Conservation (phyloP, 2,329 filamentous ascomycete genomes). For the Alternaria longipes region DNA sequence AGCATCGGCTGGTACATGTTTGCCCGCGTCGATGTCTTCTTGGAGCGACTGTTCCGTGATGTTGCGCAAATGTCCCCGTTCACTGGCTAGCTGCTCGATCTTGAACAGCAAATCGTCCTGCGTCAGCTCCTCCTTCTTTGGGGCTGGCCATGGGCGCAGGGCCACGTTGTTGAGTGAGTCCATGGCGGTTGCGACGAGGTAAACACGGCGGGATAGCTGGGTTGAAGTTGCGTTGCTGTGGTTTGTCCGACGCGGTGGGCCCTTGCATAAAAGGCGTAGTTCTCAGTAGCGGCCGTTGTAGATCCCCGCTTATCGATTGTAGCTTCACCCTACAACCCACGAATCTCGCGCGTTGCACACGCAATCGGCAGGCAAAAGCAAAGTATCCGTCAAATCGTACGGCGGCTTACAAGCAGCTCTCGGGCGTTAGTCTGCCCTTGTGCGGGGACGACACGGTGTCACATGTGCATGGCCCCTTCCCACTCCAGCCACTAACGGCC, state of each 20-base stretch:
- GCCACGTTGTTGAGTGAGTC: constrained; percentile 59
- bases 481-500: constrained; percentile 35
- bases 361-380: background rate
- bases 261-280: constrained; percentile 31
- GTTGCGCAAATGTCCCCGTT: constrained; percentile 83
- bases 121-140: constrained; percentile 62
- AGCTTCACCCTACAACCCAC: constrained; percentile 11
- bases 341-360: constrained; percentile 6
- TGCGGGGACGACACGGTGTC: constrained; percentile 20
- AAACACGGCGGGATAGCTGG: constrained; percentile 4
- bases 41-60: constrained; percentile 78
- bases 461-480: constrained; percentile 30
- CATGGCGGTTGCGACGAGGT: constrained; percentile 26
- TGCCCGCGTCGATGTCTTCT: constrained; percentile 68
- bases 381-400: background rate
- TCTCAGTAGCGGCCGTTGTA: constrained; percentile 23
- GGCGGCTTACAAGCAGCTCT: background rate
- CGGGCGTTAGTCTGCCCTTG: constrained; percentile 9
- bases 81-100: constrained; percentile 78
- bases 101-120: constrained; percentile 68
- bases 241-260: constrained; percentile 20
- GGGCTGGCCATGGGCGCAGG: constrained; percentile 69
- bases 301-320: constrained; percentile 25
- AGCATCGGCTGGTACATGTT: constrained; percentile 53
- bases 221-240: constrained; percentile 18